phyloP scores from a whole-genome alignment of 106 monocot genomes.

The Acanthochlamys bracteata region DNA sequence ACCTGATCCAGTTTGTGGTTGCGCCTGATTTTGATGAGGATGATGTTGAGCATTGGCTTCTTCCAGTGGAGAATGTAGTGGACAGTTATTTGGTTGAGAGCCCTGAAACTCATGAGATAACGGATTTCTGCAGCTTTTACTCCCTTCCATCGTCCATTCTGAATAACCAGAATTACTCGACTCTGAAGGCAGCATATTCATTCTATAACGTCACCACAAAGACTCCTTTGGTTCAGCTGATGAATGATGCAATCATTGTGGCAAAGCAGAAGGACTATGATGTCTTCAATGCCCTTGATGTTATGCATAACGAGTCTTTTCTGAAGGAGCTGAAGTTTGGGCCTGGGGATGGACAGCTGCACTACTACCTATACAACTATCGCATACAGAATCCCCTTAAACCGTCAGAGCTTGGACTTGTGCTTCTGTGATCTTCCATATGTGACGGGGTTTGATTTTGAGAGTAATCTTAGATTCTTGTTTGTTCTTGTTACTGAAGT shows the following conservation, averaged over 20 bases:
- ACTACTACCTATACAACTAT: slow-evolving; percentile 72
- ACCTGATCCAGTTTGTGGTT: slow-evolving; percentile 44
- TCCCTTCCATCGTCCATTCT: slow-evolving; percentile 57
- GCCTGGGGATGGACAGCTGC: slow-evolving; percentile 72
- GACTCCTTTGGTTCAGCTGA: slow-evolving; percentile 63
- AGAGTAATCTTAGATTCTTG: background rate
- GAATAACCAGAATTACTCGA: slow-evolving; percentile 51
- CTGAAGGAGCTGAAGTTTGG: slow-evolving; percentile 83
- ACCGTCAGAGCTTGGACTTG: slow-evolving; percentile 57
- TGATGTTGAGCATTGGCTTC: slow-evolving; percentile 80
- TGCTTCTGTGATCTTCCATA: slow-evolving; percentile 24
- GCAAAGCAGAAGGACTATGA: slow-evolving; percentile 74
- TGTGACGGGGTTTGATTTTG: background rate
- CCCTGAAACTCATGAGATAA: slow-evolving; percentile 57
- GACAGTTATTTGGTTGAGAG: slow-evolving; percentile 72
- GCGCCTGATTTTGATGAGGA: slow-evolving; percentile 61
- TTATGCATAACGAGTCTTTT: slow-evolving; percentile 75
- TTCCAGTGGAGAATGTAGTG: slow-evolving; percentile 56
- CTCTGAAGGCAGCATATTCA: slow-evolving; percentile 68
- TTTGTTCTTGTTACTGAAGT: background rate
- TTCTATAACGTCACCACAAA: slow-evolving; percentile 65
- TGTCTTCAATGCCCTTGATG: slow-evolving; percentile 76
- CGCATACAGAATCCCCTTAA: slow-evolving; percentile 36
- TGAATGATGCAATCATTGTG: slow-evolving; percentile 70
- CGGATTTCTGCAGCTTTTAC: slow-evolving; percentile 86